phyloP scores from a whole-genome alignment of 2,329 filamentous ascomycete genomes.

The Pseudocercospora crystallina region DNA sequence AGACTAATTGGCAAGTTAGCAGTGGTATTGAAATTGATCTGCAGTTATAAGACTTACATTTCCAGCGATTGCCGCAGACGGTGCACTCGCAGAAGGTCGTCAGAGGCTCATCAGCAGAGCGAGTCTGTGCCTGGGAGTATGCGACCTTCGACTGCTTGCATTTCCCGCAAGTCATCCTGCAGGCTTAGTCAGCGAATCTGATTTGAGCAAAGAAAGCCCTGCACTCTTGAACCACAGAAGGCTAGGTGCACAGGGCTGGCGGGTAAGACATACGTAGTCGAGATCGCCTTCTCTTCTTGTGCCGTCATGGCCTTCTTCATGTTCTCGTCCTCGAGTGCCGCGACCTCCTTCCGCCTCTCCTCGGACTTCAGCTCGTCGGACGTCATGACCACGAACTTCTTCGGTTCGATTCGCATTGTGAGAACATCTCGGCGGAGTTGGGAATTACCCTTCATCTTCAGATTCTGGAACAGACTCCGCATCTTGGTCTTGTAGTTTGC shows the following conservation, averaged over 20 bases:
- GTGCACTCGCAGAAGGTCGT: conserved; percentile 58
- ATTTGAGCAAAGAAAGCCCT: conserved; percentile 32
- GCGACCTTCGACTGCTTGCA: conserved; percentile 93
- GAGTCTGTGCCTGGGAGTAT: conserved; percentile 94
- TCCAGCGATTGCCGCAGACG: conserved; percentile 54
- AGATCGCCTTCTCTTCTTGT: conserved; percentile 83
- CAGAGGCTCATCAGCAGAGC: conserved; percentile 88
- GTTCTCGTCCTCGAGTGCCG: conserved; percentile 81
- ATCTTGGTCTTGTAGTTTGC: conserved; percentile 83
- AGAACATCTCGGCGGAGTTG: conserved; percentile 75
- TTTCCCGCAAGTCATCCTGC: conserved; percentile 80
- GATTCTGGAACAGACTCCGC: conserved; percentile 87
- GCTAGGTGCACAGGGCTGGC: conserved; percentile 20
- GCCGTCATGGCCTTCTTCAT: conserved; percentile 97
- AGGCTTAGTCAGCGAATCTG: conserved; percentile 36
- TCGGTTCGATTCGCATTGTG: conserved; percentile 67
- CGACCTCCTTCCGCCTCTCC: conserved; percentile 73
- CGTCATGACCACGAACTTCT: conserved; percentile 79
- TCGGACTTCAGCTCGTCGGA: conserved; percentile 88
- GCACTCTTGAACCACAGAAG: conserved; percentile 19
- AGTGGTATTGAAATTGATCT: no score
- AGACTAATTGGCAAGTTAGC: no score
- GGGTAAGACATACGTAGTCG: conserved; percentile 31
- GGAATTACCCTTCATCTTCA: conserved; percentile 88
- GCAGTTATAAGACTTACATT: conserved; percentile 32